Evolutionary conservation across 192 early-diverging fungal genomes (phyloP), one percentile per base, ranked within the genome.

Genomic region (Allomyces macrogynus): DNA sequence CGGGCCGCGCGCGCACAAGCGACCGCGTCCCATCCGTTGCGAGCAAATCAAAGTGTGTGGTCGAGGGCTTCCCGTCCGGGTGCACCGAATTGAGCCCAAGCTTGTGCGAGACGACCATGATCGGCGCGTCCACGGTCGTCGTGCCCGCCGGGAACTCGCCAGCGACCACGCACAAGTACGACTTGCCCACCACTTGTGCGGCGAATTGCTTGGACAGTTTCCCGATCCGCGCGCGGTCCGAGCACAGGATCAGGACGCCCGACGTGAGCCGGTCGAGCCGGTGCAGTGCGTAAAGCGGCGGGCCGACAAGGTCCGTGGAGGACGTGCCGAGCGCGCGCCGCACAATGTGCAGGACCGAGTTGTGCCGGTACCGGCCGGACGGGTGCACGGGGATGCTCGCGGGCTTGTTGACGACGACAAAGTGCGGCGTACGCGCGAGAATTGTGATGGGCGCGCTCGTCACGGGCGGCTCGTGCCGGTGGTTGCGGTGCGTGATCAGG

Each of bases 401-500:
- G 3, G 95, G 95, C 73, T 98, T 98, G 72, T 90, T 78, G 22
- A 94, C 81, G 64, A 93, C 76, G n/a, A 87, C 65, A 4, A 85
- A 77, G 24, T 86, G 76, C 12, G 84, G 80, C 25, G 80, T 69
- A 14, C 76, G 62, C 26, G 74, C 61, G 0, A 95, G 81, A 16
- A 98, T 80, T 8, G 75, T 72, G 40, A 95, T 76, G 4, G 76
- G 63, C 24, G 75, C 60, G 18, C 77, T 78, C 2, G 86, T 81
- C 0, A 95, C 86, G 11, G 93, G 92, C 7, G 95, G 95, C 73
- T 98, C 95, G 72, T 98, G 95, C 0, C 95, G 85, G 75, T 98
- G 95, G 26, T 89, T 87, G 20, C 79, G 73, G 69, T 95, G 92
- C 8, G 77, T 78, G 43, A 98, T 77, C 9, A 90, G 64, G 65